Conservation (phyloP, 257 asterid species). For the Solanum ahanhuiri region DNA sequence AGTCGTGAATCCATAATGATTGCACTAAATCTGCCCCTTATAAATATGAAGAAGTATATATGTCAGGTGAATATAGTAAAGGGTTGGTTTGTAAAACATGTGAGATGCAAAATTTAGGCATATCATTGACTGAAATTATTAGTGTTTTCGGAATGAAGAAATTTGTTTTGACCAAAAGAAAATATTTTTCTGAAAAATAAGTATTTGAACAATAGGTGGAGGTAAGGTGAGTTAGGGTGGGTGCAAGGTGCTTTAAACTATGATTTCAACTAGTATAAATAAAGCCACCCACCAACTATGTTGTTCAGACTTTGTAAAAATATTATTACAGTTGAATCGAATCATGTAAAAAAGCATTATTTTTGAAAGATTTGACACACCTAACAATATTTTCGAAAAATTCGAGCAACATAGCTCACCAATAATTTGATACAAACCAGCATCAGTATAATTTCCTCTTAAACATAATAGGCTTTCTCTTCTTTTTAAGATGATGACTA, state of each 20-base stretch:
- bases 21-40: neutral
- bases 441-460: neutral
- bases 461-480: slow-evolving; percentile 2
- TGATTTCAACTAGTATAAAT: neutral
- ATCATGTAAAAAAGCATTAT: neutral
- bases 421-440: neutral
- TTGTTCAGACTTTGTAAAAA: neutral
- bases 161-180: neutral
- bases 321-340: neutral
- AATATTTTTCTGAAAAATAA: neutral
- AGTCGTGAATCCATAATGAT: neutral
- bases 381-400: neutral
- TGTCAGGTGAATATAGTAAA: neutral
- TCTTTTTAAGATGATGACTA: neutral
- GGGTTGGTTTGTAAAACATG: neutral
- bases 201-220: neutral
- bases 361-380: neutral
- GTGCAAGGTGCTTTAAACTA: neutral
- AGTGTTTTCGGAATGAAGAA: neutral
- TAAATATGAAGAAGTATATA: neutral
- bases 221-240: neutral
- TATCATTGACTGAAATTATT: neutral
- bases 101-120: neutral
- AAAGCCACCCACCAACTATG: neutral
- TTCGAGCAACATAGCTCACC: neutral